Evolutionary conservation across 495 filamentous ascomycete genomes (phyloP), one percentile per base, ranked within the genome.

Genomic region (Penicillium bialowiezense): DNA sequence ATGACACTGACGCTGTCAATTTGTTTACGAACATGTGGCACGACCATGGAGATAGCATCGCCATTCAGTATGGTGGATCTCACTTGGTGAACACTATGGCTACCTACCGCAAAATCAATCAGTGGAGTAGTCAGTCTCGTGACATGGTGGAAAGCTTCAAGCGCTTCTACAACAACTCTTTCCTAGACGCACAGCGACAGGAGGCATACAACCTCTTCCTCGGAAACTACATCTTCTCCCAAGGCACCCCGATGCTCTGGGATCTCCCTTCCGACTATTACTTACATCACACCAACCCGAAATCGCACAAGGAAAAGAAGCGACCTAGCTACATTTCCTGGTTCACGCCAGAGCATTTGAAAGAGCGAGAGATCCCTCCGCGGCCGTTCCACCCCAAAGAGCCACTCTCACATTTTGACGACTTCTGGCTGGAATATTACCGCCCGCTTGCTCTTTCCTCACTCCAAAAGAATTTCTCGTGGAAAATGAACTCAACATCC

Each of bases 101-200:
- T 48, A 97, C 95, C 2, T 98, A 98, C 65, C 85, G 93, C 41
- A 97, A 96, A 67, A 95, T 96, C 63, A 97, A 97, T 51, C 91
- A 97, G 63, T 98, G 93, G 93, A 96, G 89, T 32, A 96, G 90
- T 54, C 89, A 95, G 59, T 96, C 93, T 6, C 80, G 93, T 35
- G 93, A 98, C 65, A 98, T 98, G 93, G 89, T 98, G 8, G 93
- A 98, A 68, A 95, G 89, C 65, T 97, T 98, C 75, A 98, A 97
- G 64, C 84, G 93, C 24, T 98, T 97, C 70, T 98, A 98, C 70
- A 95, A 97, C 66, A 98, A 98, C 65, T 96, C 91, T 0, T 98
- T 98, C 69, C 77, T 97, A 7, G 93, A 98, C 65, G 88, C 88
- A 15, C 93, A 97, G 62, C 83, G 93, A 34, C 93, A 98, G 70